A percentile compares a stretch with the other conserved stretches of the same genome.
Evolutionary conservation across 2,329 filamentous ascomycete species (phyloP).

Genomic region (Cyanodermella asteris): DNA sequence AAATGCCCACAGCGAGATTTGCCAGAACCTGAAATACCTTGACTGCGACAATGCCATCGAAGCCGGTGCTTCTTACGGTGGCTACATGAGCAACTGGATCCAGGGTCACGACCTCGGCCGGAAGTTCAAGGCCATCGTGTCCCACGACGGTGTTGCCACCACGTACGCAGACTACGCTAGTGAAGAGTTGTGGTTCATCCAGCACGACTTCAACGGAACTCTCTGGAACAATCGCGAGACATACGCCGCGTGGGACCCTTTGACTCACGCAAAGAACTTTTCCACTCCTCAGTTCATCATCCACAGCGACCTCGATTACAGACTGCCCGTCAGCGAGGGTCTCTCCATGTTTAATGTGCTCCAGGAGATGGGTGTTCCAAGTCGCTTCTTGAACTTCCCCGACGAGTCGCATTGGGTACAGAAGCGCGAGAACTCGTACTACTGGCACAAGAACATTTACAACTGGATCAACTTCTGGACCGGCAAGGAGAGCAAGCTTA

Average conservation of each 20-base stretch:
- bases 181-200: conserved; percentile 34
- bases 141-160: conserved; percentile 28
- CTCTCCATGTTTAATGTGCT: conserved; percentile 69
- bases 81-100: conserved; percentile 28
- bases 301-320: conserved; percentile 77
- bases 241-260: conserved; percentile 38
- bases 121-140: conserved; percentile 35
- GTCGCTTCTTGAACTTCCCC: conserved; percentile 7
- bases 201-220: conserved; percentile 29
- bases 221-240: conserved; percentile 20
- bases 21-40: conserved; percentile 27
- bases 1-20: conserved; percentile 30
- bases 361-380: conserved; percentile 23
- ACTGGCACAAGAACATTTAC: conserved; percentile 79
- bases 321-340: conserved; percentile 66
- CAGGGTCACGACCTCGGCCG: conserved; percentile 19
- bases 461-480: too few relatives aligned
- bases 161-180: conserved; percentile 20
- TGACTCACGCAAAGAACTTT: conserved; percentile 43
- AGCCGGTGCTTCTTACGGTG: conserved; percentile 33
- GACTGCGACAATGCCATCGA: conserved; percentile 31
- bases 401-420: conserved; percentile 43
- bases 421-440: conserved; percentile 76
- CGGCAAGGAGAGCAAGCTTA: too few relatives aligned
- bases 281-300: conserved; percentile 73